These are phyloP conservation scores for Wickerhamomyces silvicola DNA, from an alignment of 805 yeast species.

Conservation along the genomic window DNA sequence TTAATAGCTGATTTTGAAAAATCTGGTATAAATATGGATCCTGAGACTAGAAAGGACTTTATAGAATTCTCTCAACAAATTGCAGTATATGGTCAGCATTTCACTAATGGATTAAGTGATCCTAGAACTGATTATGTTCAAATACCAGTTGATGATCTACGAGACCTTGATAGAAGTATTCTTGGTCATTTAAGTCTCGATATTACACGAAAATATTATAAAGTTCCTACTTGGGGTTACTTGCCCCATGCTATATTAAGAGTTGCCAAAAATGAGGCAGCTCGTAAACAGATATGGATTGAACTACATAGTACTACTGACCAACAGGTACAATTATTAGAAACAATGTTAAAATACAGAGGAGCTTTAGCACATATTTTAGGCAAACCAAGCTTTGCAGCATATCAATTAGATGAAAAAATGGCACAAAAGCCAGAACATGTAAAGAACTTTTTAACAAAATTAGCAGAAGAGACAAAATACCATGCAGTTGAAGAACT, in stretches of 20 bases:
- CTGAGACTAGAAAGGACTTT: conserved; percentile 57
- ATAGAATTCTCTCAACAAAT: conserved; percentile 76
- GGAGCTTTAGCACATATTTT: conserved; percentile 66
- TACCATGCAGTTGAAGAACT: conserved; percentile 59
- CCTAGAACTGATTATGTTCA: conserved; percentile 11
- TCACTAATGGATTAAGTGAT: conserved; percentile 30
- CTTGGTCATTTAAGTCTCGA: conserved; percentile 27
- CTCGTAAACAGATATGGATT: conserved; percentile 69
- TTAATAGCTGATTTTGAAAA: conserved; percentile 80
- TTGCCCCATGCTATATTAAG: conserved; percentile 61
- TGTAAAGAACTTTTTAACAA: conserved; percentile 62
- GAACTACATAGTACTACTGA: conserved; percentile 60
- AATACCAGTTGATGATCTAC: conserved; percentile 17
- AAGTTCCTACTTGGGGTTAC: conserved; percentile 55
- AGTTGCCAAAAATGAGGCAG: conserved; percentile 44
- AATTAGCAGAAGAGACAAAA: conserved; percentile 45
- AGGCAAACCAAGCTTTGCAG: conserved; percentile 64
- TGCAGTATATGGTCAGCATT: conserved; percentile 74
- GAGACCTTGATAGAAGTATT: conserved; percentile 18
- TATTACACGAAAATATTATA: conserved; percentile 33
- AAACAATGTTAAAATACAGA: conserved; percentile 55
- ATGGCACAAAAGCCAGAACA: conserved; percentile 81
- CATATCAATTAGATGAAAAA: conserved; percentile 80
- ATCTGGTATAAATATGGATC: conserved; percentile 79
- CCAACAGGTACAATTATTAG: conserved; percentile 55